A percentile compares a stretch with the other conserved stretches of the same genome.
These are phyloP conservation scores for Salix exigua DNA, from an alignment of 345 rosid species.

Conservation along the genomic window DNA sequence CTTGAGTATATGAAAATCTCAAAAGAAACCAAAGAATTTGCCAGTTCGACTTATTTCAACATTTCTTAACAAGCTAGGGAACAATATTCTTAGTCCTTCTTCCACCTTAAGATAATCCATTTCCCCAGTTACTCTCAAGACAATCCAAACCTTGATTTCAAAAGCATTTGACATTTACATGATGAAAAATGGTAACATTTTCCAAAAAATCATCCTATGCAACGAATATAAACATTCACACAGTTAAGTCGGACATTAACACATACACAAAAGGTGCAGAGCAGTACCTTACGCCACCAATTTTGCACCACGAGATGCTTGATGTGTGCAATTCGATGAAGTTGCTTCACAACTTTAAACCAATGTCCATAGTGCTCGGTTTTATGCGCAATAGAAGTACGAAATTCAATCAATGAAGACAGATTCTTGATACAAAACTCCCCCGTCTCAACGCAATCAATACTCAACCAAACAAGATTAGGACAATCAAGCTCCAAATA, in stretches of 20 bases:
- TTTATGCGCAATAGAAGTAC: slow-evolving; percentile 1
- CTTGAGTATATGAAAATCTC: neutral
- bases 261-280: neutral
- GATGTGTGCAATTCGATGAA: slow-evolving; percentile 3
- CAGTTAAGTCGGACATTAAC: neutral
- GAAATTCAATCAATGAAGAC: neutral
- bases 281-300: slow-evolving; percentile 11
- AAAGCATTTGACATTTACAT: neutral
- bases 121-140: neutral
- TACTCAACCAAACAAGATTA: neutral
- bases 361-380: neutral
- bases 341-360: neutral
- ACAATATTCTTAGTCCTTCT: neutral
- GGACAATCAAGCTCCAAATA: slow-evolving; percentile 13
- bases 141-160: neutral
- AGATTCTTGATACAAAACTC: neutral
- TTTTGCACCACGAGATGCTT: slow-evolving; percentile 6
- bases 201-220: neutral
- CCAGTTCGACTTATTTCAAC: neutral
- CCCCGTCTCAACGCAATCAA: slow-evolving; percentile 4
- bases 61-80: neutral
- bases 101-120: neutral
- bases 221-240: neutral
- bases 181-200: no score
- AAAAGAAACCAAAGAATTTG: neutral